phyloP scores from a whole-genome alignment of 345 rosid genomes.

The Ceriops decandra region DNA sequence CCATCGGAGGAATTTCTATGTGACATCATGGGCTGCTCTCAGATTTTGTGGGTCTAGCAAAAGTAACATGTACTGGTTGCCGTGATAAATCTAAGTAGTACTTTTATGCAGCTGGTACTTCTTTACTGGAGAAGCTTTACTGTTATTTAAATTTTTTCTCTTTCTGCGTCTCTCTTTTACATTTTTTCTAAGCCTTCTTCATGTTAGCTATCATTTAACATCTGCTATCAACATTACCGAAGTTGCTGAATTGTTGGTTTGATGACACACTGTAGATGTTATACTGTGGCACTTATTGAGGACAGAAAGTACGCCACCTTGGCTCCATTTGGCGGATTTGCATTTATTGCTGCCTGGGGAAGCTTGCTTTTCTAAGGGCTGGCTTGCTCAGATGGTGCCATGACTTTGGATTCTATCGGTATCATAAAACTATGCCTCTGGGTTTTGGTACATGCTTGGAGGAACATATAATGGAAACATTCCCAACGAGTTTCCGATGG shows the following conservation, averaged over 20 bases:
- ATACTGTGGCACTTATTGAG: constrained; percentile 73
- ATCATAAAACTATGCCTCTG: background rate
- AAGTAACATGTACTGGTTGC: too few species aligned
- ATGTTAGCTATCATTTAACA: background rate
- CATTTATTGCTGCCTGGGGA: constrained; percentile 82
- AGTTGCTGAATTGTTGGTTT: background rate
- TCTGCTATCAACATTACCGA: background rate
- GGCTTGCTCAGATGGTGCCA: background rate
- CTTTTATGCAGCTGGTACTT: too few species aligned
- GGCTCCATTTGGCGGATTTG: constrained; percentile 91
- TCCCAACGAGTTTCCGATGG: too few species aligned
- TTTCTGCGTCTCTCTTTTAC: too few species aligned
- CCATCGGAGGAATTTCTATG: too few species aligned
- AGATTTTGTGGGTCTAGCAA: too few species aligned
- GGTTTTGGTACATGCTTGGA: background rate
- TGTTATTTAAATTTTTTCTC: too few species aligned
- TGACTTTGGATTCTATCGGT: too few species aligned
- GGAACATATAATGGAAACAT: too few species aligned
- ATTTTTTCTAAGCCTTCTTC: background rate
- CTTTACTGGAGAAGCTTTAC: too few species aligned
- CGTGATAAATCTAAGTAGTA: too few species aligned
- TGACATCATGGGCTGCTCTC: too few species aligned
- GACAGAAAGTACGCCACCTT: constrained; percentile 69
- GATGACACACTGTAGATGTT: constrained; percentile 52
- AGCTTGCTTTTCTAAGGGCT: constrained; percentile 57